Base-by-base conservation (phyloP, 2,329 filamentous ascomycete genomes). In the Ophiostoma sp. region DNA sequence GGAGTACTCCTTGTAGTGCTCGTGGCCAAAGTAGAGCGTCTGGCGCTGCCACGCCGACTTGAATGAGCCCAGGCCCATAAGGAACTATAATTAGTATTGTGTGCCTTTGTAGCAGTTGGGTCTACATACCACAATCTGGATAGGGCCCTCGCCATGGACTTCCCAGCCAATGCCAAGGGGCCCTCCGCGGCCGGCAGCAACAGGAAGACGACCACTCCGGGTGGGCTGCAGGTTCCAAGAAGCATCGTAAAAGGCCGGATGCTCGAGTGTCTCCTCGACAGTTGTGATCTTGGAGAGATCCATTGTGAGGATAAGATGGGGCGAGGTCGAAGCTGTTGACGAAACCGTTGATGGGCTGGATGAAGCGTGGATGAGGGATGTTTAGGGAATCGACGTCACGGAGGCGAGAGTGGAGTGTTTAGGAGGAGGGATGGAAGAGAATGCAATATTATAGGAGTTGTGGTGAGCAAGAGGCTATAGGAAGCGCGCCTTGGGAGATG, bases 21-120 rank as follows among this genome's bases (percentile, higher is more conserved):
- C 83, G 80, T 96, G 93, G 68, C 91, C 92, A 76, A 96, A 94
- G 80, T 92, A 85, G 74, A 90, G 87, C 11, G 90, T 95, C 77
- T 96, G 93, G 69, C 91, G 87, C 81, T 96, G 92, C 91, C 91
- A 96, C 70, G 88, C 85, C 62, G 86, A 83, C 76, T 86, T 83
- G 71, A 83, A 84, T 70, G 89, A 88, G 52, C 89, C 92, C 3
- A 96, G 84, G 73, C 93, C 93, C 89, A 93, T 93, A 75, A 96
- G 85, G 81, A 91, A 88, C 91, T 65, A 20, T 15, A 11, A 27
- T 3, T 36, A 65, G 62, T 17, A 31, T 48, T 31, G 27, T 31
- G 2, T 94, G 75, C 20, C 41, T 11, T 65, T 23, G n/a, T 13
- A 15, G 36, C 27, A 15, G 20, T 7, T 7, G 44, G 7, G 4